A percentile compares a stretch with the other conserved stretches of the same genome.
These are phyloP conservation scores for Vickermania ingenoplastis DNA, from an alignment of 208 protist species.

Conservation along the genomic window DNA sequence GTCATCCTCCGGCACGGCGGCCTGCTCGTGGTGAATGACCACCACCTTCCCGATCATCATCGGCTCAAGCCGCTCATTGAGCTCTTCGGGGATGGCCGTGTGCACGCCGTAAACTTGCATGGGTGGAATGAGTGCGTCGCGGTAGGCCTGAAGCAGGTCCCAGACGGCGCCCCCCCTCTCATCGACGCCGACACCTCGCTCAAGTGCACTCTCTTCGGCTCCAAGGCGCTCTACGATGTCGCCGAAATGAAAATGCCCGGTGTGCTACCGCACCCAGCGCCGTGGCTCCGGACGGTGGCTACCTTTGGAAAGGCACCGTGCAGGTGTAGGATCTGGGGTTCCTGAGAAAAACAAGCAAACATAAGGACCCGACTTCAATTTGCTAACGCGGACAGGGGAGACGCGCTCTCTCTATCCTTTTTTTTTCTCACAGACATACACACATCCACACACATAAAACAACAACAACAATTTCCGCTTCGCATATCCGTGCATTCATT, in stretches of 20 bases:
- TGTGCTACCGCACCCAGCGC: background rate
- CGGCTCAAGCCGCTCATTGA: constrained; percentile 21
- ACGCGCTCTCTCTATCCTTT: too few species aligned
- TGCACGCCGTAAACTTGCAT: constrained; percentile 62
- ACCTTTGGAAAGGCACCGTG: background rate
- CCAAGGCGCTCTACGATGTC: constrained; percentile 16
- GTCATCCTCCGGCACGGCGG: constrained; percentile 31
- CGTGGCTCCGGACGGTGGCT: background rate
- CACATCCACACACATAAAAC: too few species aligned
- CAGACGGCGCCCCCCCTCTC: constrained; percentile 2
- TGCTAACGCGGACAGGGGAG: too few species aligned
- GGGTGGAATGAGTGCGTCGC: constrained; percentile 74
- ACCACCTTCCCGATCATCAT: constrained; percentile 34
- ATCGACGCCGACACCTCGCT: constrained; percentile 10
- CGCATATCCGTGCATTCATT: too few species aligned
- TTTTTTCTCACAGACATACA: too few species aligned
- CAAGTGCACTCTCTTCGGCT: constrained; percentile 9
- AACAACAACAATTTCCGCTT: too few species aligned
- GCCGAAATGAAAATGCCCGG: constrained; percentile 17
- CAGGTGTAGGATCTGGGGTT: background rate
- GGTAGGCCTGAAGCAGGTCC: constrained; percentile 28
- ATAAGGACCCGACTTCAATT: too few species aligned
- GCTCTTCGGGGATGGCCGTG: constrained; percentile 41
- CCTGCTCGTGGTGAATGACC: constrained; percentile 66
- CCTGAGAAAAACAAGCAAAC: too few species aligned